These are phyloP conservation scores for Brassica napus DNA, from an alignment of 345 rosid genomes.

Conservation along the genomic window DNA sequence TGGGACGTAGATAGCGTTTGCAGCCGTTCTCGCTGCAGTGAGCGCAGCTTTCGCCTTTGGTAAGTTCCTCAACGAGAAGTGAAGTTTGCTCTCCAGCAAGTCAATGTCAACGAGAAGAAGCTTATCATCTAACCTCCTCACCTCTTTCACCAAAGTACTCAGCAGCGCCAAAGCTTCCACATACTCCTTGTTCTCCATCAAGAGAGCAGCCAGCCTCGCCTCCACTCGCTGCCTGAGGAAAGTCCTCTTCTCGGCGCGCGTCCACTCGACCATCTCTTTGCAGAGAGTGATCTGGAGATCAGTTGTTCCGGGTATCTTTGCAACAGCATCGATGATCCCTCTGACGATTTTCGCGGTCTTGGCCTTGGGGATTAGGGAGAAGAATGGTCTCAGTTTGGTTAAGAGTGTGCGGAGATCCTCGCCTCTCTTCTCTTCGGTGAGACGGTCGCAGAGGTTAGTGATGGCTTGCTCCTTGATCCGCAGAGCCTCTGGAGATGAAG, in stretches of 20 bases:
- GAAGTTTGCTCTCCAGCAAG: constrained; percentile 90
- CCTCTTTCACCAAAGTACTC: constrained; percentile 78
- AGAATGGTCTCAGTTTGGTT: constrained; percentile 80
- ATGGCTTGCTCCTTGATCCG: constrained; percentile 83
- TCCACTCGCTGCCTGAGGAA: constrained; percentile 93
- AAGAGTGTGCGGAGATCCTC: constrained; percentile 76
- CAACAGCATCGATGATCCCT: constrained; percentile 81
- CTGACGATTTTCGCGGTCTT: constrained; percentile 92
- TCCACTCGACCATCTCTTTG: constrained; percentile 91
- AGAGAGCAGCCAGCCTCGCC: constrained; percentile 89
- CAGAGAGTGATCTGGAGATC: constrained; percentile 91
- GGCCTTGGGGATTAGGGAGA: constrained; percentile 87
- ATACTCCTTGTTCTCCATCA: constrained; percentile 83
- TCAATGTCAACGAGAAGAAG: constrained; percentile 93
- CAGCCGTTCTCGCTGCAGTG: constrained; percentile 96
- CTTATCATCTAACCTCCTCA: constrained; percentile 91
- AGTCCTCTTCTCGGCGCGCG: constrained; percentile 86
- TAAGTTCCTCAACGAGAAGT: constrained; percentile 85
- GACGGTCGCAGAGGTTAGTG: constrained; percentile 70
- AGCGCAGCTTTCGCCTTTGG: constrained; percentile 99
- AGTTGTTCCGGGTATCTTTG: constrained; percentile 90
- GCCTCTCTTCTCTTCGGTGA: constrained; percentile 74
- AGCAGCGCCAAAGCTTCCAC: constrained; percentile 73
- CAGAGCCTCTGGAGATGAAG: constrained; percentile 80
- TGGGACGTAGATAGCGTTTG: constrained; percentile 91